A percentile compares a stretch with the other conserved stretches of the same genome.
These are phyloP conservation scores for Solanum tacnaense DNA, from an alignment of 257 asterid genomes.

Conservation along the genomic window DNA sequence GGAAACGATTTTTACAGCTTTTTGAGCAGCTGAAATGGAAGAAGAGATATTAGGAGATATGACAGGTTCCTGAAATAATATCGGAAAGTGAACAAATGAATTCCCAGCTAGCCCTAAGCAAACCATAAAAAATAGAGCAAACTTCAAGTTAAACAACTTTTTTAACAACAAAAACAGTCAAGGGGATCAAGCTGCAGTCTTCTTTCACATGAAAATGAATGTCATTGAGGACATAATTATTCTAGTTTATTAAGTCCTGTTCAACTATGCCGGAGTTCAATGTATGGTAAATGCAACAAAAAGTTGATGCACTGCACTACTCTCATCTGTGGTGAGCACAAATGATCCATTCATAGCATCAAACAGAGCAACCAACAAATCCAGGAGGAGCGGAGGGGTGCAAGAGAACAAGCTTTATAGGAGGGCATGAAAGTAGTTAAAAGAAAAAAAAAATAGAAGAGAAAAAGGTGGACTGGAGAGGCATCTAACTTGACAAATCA, in stretches of 20 bases:
- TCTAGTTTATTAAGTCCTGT: background rate
- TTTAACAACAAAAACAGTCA: background rate
- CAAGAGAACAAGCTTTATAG: background rate
- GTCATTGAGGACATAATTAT: background rate
- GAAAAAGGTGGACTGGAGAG: background rate
- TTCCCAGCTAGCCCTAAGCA: background rate
- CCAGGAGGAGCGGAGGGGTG: background rate
- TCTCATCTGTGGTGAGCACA: background rate
- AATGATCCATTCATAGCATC: background rate
- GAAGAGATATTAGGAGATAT: background rate
- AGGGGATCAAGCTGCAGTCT: background rate
- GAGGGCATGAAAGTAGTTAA: background rate
- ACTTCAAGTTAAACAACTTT: background rate
- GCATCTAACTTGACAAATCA: background rate
- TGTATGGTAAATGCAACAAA: background rate
- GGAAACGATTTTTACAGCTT: constrained; percentile 87
- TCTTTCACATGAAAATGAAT: background rate
- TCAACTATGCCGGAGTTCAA: background rate
- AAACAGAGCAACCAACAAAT: background rate
- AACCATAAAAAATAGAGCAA: background rate
- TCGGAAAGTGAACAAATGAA: background rate
- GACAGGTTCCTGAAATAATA: background rate
- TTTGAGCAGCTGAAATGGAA: constrained; percentile 66
- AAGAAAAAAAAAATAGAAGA: background rate
- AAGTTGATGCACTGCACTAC: background rate